Percentiles rank a stretch among this genome's conserved stretches.
These are phyloP conservation scores for Penicillium silybi DNA, from an alignment of 495 filamentous ascomycete species.

Conservation along the genomic window DNA sequence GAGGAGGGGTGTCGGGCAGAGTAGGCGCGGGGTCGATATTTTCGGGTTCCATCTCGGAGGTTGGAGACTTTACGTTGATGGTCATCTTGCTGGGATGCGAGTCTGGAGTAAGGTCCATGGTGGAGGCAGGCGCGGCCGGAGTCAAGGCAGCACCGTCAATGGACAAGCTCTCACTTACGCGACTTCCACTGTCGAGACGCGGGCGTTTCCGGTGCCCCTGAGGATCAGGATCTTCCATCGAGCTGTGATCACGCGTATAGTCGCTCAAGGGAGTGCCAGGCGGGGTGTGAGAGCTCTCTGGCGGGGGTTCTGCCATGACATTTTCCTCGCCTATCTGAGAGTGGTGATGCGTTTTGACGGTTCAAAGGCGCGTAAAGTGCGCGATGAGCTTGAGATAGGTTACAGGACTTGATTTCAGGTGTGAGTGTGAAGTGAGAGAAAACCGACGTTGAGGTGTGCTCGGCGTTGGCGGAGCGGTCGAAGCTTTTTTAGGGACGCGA, in stretches of 20 bases:
- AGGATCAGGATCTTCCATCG: constrained; percentile 54
- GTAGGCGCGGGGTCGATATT: constrained; percentile 10
- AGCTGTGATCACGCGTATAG: constrained; percentile 32
- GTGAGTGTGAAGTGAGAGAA: not conserved
- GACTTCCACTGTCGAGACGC: constrained; percentile 56
- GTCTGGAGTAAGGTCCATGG: constrained; percentile 31
- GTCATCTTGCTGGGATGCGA: constrained; percentile 50
- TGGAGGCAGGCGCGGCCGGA: constrained; percentile 29
- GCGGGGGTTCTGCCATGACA: constrained; percentile 50
- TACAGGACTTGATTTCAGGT: not conserved
- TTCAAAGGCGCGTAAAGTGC: not conserved
- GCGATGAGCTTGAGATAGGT: not conserved
- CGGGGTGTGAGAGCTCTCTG: constrained; percentile 47
- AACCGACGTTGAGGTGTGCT: not conserved
- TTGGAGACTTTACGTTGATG: constrained; percentile 51
- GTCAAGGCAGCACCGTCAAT: constrained; percentile 29
- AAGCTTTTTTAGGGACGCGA: constrained; percentile 28
- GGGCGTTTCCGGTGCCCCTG: constrained; percentile 58
- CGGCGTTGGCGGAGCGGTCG: constrained; percentile 10
- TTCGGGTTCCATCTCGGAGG: constrained; percentile 15
- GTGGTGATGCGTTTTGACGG: not conserved
- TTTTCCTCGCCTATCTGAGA: constrained; percentile 22
- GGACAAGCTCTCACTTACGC: constrained; percentile 43
- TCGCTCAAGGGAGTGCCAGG: constrained; percentile 35
- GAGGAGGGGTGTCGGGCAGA: constrained; percentile 10